Percentiles rank a stretch among this genome's conserved stretches.
These are phyloP conservation scores for Sugiyamaella sp. DNA, from an alignment of 1,139 yeast genomes.

Conservation along the genomic window DNA sequence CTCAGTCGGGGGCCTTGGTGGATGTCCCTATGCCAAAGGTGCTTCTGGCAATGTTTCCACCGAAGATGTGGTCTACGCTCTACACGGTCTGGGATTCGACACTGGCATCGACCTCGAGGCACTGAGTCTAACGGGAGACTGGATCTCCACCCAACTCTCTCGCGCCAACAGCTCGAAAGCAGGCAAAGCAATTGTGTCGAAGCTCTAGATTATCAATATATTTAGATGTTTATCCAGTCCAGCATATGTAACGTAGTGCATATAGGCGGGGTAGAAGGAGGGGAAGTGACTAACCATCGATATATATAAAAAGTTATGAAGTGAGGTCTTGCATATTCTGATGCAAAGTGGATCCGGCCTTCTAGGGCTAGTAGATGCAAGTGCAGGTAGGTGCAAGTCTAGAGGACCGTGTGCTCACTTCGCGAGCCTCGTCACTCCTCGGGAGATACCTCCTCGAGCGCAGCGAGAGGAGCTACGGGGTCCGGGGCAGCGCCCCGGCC, in stretches of 20 bases:
- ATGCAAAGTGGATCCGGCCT: too few species aligned
- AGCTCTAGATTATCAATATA: constrained; percentile 3
- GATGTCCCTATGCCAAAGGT: constrained; percentile 46
- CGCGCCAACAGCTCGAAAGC: constrained; percentile 40
- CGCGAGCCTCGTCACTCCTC: too few species aligned
- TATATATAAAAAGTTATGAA: too few species aligned
- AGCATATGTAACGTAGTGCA: not conserved
- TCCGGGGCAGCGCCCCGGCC: too few species aligned
- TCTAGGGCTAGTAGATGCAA: too few species aligned
- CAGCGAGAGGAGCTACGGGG: not conserved
- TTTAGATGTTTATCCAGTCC: not conserved
- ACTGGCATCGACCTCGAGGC: constrained; percentile 41
- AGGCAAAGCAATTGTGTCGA: constrained; percentile 38
- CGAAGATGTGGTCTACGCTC: constrained; percentile 44
- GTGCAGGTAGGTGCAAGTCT: too few species aligned
- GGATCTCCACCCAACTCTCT: constrained; percentile 38
- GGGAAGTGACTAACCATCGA: too few species aligned
- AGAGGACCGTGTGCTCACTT: too few species aligned
- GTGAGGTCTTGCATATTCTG: too few species aligned
- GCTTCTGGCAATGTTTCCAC: constrained; percentile 45
- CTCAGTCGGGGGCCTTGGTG: constrained; percentile 44
- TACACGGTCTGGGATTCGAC: constrained; percentile 41
- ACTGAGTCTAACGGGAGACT: constrained; percentile 39
- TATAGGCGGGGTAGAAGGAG: too few species aligned
- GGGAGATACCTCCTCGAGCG: too few species aligned